A percentile compares a stretch with the other conserved stretches of the same genome.
These are phyloP conservation scores for Lenzites betulinus DNA, from an alignment of 768 basidiomycete species.

Conservation along the genomic window DNA sequence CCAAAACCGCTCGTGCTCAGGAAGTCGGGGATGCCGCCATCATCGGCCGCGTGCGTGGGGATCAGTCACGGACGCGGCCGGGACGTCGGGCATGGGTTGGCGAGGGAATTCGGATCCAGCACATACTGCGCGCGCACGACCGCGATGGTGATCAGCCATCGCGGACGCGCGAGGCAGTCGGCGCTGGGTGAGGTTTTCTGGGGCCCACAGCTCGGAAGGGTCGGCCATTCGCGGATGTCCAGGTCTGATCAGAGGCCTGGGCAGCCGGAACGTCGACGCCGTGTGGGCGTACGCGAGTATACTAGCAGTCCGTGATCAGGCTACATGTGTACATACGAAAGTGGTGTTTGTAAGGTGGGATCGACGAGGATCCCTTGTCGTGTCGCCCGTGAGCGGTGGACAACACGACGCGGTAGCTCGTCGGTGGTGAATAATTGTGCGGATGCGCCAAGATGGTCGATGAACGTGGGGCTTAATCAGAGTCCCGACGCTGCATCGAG, in stretches of 20 bases:
- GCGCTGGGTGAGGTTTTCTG: not conserved
- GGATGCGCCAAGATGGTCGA: not conserved
- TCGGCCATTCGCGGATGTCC: too few relatives aligned
- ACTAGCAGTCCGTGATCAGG: not conserved
- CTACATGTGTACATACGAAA: not conserved
- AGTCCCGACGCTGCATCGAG: too few relatives aligned
- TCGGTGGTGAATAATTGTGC: not conserved
- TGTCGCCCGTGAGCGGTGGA: not conserved
- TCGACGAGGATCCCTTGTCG: not conserved
- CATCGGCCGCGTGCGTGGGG: not conserved
- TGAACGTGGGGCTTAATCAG: not conserved
- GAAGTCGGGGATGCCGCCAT: not conserved
- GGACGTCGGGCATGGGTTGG: not conserved
- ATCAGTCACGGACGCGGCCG: not conserved
- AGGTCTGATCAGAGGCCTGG: too few relatives aligned
- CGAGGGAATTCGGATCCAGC: not conserved
- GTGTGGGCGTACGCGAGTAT: not conserved
- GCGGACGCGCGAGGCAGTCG: not conserved
- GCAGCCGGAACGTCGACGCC: not conserved
- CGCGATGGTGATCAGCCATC: not conserved
- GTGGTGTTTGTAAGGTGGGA: not conserved
- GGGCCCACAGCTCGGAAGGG: not conserved
- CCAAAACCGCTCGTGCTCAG: not conserved
- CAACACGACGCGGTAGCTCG: not conserved
- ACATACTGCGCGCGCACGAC: not conserved